These are phyloP conservation scores for Phytophthora cryptogea DNA, from an alignment of 352 stramenopile genomes.

Conservation along the genomic window DNA sequence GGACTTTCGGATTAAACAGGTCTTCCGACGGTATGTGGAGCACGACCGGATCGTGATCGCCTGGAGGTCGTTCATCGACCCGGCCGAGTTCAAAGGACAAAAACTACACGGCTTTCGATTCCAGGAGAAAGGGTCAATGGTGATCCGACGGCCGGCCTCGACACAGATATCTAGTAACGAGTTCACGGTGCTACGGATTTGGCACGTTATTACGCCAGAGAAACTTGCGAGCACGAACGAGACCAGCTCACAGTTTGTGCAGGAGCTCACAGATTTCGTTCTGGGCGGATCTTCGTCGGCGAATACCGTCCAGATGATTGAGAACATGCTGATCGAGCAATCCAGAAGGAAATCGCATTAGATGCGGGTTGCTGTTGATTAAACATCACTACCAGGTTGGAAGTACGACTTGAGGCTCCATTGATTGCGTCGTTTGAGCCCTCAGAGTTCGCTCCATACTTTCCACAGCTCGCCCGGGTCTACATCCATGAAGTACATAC, in stretches of 20 bases:
- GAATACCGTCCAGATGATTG: conserved; percentile 55
- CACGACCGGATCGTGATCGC: conserved; percentile 63
- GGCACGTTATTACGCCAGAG: conserved; percentile 53
- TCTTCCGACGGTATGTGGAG: conserved; percentile 67
- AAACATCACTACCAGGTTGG: too few relatives aligned
- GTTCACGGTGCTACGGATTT: conserved; percentile 46
- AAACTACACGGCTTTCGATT: conserved; percentile 55
- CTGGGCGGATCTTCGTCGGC: conserved; percentile 38
- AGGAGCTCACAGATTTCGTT: conserved; percentile 53
- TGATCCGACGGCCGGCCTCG: conserved; percentile 42
- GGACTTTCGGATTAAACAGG: conserved; percentile 65
- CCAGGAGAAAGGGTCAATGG: conserved; percentile 63
- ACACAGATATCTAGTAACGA: conserved; percentile 25
- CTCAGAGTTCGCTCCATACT: conserved; percentile 45
- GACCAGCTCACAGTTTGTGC: conserved; percentile 30
- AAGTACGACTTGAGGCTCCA: too few relatives aligned
- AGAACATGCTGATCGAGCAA: conserved; percentile 53
- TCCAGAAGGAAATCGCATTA: conserved; percentile 20
- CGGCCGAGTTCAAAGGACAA: conserved; percentile 55
- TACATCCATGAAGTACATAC: conserved; percentile 32
- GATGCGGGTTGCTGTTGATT: neutral
- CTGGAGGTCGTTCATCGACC: conserved; percentile 64
- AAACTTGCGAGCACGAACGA: conserved; percentile 22
- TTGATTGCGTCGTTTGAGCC: conserved; percentile 8
- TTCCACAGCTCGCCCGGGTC: conserved; percentile 32